Evolutionary conservation across 2,329 filamentous ascomycete genomes (phyloP).

Genomic region (Ophiostoma perfectum): DNA sequence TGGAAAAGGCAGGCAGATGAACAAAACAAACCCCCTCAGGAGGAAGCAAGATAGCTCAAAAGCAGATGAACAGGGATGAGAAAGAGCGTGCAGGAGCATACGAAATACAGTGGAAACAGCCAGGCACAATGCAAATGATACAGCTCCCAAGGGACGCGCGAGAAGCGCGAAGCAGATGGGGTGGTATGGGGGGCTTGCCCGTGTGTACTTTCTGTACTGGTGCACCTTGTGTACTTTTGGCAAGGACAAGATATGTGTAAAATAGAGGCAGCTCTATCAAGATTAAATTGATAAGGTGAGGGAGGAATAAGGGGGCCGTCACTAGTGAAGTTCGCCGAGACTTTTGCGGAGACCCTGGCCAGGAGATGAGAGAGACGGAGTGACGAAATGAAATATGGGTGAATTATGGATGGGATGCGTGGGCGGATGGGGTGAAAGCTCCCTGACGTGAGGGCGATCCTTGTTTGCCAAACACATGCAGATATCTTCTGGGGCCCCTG

Average conservation of each 20-base stretch:
- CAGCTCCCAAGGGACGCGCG: constrained; percentile 23
- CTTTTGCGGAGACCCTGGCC: constrained; percentile 16
- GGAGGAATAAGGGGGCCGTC: constrained; percentile 13
- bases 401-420: not conserved
- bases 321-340: constrained; percentile 18
- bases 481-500: constrained; percentile 1
- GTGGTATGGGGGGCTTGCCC: not conserved
- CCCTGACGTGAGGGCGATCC: constrained; percentile 7
- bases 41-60: not conserved
- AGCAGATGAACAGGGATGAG: not conserved
- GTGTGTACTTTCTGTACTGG: not conserved
- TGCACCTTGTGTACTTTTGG: not conserved
- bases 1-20: not conserved
- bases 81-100: not conserved
- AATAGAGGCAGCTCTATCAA: constrained; percentile 16
- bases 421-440: constrained; percentile 8
- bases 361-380: constrained; percentile 2
- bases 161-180: constrained; percentile 25
- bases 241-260: constrained; percentile 11
- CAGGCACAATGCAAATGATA: not conserved
- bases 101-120: not conserved
- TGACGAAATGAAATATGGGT: constrained; percentile 12
- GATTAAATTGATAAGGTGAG: constrained; percentile 22
- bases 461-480: too few relatives aligned
- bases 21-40: constrained; percentile 1